Percentiles rank a stretch among this genome's conserved stretches.
Evolutionary conservation across 139 green algal species (phyloP).

Genomic region (Tetradesmus lagerheimii): DNA sequence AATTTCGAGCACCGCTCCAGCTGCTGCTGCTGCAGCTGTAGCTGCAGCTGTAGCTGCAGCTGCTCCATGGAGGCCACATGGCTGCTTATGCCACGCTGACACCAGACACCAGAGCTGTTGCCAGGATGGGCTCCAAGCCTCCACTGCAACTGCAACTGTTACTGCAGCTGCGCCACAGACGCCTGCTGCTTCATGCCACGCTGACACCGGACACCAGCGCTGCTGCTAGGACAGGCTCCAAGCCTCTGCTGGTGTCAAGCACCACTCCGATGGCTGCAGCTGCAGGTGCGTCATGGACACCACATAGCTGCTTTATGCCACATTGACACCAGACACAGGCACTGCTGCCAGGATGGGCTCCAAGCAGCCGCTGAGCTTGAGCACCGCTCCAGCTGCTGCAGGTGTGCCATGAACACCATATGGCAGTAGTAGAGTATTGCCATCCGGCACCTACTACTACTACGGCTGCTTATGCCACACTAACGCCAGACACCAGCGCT

Average conservation of each 20-base stretch:
- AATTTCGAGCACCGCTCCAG: background rate
- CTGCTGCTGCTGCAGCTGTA: background rate
- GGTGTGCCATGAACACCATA: slow-evolving; percentile 63
- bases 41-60: background rate
- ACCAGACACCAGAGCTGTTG: background rate
- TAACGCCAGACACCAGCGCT: background rate
- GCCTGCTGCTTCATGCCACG: no score
- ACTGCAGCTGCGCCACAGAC: background rate
- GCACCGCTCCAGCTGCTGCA: background rate
- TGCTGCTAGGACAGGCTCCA: no score
- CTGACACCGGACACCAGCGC: background rate
- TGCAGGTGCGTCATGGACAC: background rate
- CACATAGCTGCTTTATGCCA: background rate
- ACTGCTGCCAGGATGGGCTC: background rate
- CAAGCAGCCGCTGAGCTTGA: no score
- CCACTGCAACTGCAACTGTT: background rate
- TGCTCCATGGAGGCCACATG: no score
- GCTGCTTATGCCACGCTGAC: background rate
- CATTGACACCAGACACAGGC: background rate
- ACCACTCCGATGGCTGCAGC: no score
- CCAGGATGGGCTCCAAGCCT: background rate
- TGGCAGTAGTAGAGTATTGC: slow-evolving; percentile 69
- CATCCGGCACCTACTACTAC: no score
- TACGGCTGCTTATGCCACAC: background rate
- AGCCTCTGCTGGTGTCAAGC: no score